A percentile compares a stretch with the other conserved stretches of the same genome.
phyloP scores from a whole-genome alignment of 805 yeast genomes.

The Yarrowia divulgata region DNA sequence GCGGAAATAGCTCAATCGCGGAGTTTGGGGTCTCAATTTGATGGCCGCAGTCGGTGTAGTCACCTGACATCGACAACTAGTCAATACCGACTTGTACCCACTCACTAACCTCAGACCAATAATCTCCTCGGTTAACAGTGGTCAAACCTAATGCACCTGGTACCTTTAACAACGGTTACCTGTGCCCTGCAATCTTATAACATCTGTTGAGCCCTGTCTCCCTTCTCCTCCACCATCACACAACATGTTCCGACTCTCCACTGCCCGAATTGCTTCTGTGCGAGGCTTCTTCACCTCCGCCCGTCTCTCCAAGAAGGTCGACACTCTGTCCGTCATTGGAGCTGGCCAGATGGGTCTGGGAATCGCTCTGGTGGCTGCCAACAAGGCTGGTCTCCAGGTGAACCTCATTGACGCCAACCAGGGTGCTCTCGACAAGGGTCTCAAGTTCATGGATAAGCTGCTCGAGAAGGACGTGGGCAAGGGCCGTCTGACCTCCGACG shows the following conservation, averaged over 20 bases:
- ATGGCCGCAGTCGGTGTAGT: neutral
- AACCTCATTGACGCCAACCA: constrained; percentile 50
- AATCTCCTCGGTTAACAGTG: neutral
- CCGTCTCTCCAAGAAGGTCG: constrained; percentile 39
- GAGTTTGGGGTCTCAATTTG: neutral
- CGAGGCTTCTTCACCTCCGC: constrained; percentile 34
- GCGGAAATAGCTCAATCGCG: too few relatives aligned
- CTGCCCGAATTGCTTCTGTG: constrained; percentile 30
- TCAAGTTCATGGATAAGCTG: constrained; percentile 51
- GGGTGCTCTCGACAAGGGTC: constrained; percentile 49
- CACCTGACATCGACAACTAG: too few relatives aligned
- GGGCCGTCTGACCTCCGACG: constrained; percentile 48
- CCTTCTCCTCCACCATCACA: neutral
- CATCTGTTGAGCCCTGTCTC: neutral
- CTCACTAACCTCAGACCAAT: too few relatives aligned
- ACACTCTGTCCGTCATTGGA: constrained; percentile 52
- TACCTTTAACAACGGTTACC: neutral
- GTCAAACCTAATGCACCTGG: neutral
- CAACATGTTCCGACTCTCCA: constrained; percentile 31
- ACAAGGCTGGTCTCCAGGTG: constrained; percentile 52
- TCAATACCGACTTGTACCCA: too few relatives aligned
- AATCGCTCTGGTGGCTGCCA: constrained; percentile 55
- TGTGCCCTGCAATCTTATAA: neutral
- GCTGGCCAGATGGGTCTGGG: constrained; percentile 58
- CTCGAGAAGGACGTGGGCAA: constrained; percentile 52